Evolutionary conservation across 176 grass and related monocot species (phyloP), one percentile per base, ranked within the genome.

Genomic region (Musa beccarii): DNA sequence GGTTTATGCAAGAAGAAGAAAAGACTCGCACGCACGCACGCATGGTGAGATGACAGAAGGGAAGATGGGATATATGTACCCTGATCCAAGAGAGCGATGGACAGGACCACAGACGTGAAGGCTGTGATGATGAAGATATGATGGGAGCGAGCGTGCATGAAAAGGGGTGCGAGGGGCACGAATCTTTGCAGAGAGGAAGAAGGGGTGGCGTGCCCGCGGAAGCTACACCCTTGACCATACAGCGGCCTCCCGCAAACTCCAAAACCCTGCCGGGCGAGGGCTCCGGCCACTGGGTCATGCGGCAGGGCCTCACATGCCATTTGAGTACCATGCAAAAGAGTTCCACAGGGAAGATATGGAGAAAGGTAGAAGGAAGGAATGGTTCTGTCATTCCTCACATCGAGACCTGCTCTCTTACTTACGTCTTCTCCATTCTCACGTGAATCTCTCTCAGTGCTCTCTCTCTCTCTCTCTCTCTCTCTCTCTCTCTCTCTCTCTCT

Each of bases 101-200:
- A 1, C 11, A 49, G 66, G 9, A 11, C 34, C 4, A 43, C 34
- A 43, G 34, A 43, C 4, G 34, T 6, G 34, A 43, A 43, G 34
- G 34, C 34, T 6, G 19, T 52, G 75, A 77, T 77, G 75, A 77
- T 66, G 75, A 52, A 77, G 17, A 8, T 66, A 77, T 77, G 75
- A 77, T 77, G 14, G 75, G 9, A 43, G 49, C 7, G 23, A 15
- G 34, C 4, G 34, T 43, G 34, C 34, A 43, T 52, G 22, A 17
- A 54, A 54, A 21, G 51, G n/a, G 7, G 54, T 49, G 52, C 51
- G 51, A 21, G 69, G 49, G 49, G 2, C 9, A 14, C 52, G 17
- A 19, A 24, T 74, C 34, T 43, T 4, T 6, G 34, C 34, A 43
- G 52, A 14, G 1, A 24, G 52, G 43, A 24, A 25, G 21, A 74